Base-by-base conservation (phyloP, 2,329 filamentous ascomycete species). In the Xylaria sp. region DNA sequence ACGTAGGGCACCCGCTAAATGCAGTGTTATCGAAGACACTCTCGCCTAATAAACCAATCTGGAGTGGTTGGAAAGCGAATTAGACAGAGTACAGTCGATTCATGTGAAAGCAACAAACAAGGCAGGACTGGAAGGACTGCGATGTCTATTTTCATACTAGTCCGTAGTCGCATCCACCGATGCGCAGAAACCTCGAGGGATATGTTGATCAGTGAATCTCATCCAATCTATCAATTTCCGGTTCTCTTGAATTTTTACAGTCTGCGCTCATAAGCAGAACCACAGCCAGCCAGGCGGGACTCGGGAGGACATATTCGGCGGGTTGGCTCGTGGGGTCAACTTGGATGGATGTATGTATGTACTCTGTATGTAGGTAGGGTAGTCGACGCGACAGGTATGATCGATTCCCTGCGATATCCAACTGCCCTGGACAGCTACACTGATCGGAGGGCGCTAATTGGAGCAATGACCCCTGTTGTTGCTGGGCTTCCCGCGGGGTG, bases 361-460 rank as follows among this genome's bases (percentile, higher is more conserved):
- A n/a, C n/a, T n/a, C n/a, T n/a, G n/a, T n/a, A n/a, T n/a, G n/a
- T n/a, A n/a, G n/a, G n/a, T n/a, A 20, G 34, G 38, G 29, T n/a
- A 22, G n/a, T 34, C 40, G 11, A 51, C 17, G 54, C 52, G 44
- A 52, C 52, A 52, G 46, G 48, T 53, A 48, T 20, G 34, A 41
- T 42, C 39, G 16, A 39, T 26, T 34, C 18, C 49, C 46, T 21
- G 44, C 46, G 60, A 62, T 62, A 16, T 37, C 11, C 21, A 56
- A 20, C 29, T 54, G 16, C 50, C 50, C 52, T 52, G 48, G 21
- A 37, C 39, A 29, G 50, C 50, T 39, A 44, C 48, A 46, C 18
- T 41, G 39, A 62, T 62, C 60, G 60, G 52, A 29, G 52, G 40
- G 11, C 38, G 20, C 42, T 60, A 49, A 62, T 60, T 62, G 59